Evolutionary conservation across 257 asterid species (phyloP), one percentile per base, ranked within the genome.

Genomic region (Jacaranda mimosifolia): DNA sequence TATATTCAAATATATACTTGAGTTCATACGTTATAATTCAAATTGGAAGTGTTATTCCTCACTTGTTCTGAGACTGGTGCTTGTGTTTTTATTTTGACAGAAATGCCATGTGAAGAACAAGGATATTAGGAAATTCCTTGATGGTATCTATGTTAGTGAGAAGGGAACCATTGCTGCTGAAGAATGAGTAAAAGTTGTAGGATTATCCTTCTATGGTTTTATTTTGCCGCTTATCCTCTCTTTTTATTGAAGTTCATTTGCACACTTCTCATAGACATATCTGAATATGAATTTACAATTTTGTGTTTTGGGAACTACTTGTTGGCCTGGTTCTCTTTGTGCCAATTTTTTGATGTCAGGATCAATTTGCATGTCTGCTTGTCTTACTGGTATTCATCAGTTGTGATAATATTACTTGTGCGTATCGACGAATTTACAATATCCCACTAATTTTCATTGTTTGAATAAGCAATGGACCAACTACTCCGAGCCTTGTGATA

Each of bases 71-170:
- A 78, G 55, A 4, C 9, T 35, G 19, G 7, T 21, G 8, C 6
- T 18, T 10, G 32, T 2, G 6, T 46, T 38, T 46, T 38, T 76
- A 0, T 58, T 49, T 78, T 3, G 3, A 70, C 90, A 89, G 97
- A 90, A 91, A 91, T 92, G 97, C 80, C 97, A 89, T 80, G 97
- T 92, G 32, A 92, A 92, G 88, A 92, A 91, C 83, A 92, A 92
- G 83, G 97, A 92, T 75, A 92, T 92, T 72, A 69, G 97, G 81
- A 92, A 92, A 82, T 92, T 92, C 63, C 94, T 92, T 48, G 97
- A 90, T 4, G 97, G 97, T 80, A 90, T 92, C 85, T 90, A 92
- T 64, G 97, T 92, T 7, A 89, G 97, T 14, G 95, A 92, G 85
- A 92, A 89, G 83, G 95, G 95, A n/a, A 78, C 85, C 63, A 92